Conservation (phyloP, 2,329 filamentous ascomycete species). For the Pseudovirgaria hyperparasitica region DNA sequence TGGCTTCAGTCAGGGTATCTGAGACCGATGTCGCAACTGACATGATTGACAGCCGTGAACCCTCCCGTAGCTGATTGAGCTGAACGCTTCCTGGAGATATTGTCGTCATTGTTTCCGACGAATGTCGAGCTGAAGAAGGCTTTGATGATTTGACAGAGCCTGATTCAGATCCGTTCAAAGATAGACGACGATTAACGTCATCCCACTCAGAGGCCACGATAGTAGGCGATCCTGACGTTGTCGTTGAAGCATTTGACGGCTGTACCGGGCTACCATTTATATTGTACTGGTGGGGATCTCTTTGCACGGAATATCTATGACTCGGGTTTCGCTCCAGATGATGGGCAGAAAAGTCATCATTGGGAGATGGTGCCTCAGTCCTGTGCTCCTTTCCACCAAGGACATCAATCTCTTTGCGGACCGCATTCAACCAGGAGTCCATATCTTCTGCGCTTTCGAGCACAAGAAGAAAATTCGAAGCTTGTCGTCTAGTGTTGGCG, state of each 20-base stretch:
- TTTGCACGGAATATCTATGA: slow-evolving; percentile 24
- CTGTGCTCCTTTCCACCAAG: slow-evolving; percentile 50
- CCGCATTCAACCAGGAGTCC: slow-evolving; percentile 58
- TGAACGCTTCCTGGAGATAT: slow-evolving; percentile 22
- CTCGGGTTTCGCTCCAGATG: slow-evolving; percentile 16
- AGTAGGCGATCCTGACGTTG: slow-evolving; percentile 16
- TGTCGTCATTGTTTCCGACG: slow-evolving; percentile 21
- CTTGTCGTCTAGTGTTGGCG: slow-evolving; percentile 39
- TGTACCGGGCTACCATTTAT: slow-evolving; percentile 9
- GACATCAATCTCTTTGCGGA: slow-evolving; percentile 58
- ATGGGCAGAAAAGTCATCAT: slow-evolving; percentile 13
- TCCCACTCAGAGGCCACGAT: slow-evolving; percentile 20
- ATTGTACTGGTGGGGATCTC: slow-evolving; percentile 19
- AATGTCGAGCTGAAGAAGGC: slow-evolving; percentile 16
- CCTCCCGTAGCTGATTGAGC: slow-evolving; percentile 23
- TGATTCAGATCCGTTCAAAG: slow-evolving; percentile 17
- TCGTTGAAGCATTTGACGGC: slow-evolving; percentile 23
- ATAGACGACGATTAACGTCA: slow-evolving; percentile 13
- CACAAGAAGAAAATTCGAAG: slow-evolving; percentile 56
- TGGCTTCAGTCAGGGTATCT: slow-evolving; percentile 17
- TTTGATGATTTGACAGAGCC: slow-evolving; percentile 16
- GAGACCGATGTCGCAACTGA: slow-evolving; percentile 23
- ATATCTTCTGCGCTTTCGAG: slow-evolving; percentile 62
- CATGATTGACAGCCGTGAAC: slow-evolving; percentile 23
- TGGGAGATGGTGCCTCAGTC: slow-evolving; percentile 14